phyloP scores from a whole-genome alignment of 805 yeast genomes.

The Yarrowia sp. region DNA sequence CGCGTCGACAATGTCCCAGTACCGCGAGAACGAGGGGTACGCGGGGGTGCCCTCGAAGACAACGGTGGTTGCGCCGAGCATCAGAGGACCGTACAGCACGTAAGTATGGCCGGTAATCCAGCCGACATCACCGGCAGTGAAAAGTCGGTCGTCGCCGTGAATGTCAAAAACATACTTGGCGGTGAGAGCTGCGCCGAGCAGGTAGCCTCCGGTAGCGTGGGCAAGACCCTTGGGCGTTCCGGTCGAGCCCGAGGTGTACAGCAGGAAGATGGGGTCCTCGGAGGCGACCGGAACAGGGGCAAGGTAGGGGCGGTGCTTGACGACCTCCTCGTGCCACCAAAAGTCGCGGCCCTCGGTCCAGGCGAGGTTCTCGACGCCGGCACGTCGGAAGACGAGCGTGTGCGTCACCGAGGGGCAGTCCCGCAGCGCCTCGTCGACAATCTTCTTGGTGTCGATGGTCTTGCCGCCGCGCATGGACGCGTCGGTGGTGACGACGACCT shows the following conservation, averaged over 20 bases:
- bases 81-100: slow-evolving; percentile 89
- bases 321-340: slow-evolving; percentile 93
- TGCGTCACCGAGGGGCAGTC: slow-evolving; percentile 68
- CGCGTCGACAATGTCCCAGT: slow-evolving; percentile 93
- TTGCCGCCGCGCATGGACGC: slow-evolving; percentile 96
- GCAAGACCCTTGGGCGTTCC: slow-evolving; percentile 98
- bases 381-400: slow-evolving; percentile 84
- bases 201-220: slow-evolving; percentile 91
- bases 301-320: slow-evolving; percentile 75
- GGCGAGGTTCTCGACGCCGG: slow-evolving; percentile 66
- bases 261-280: slow-evolving; percentile 92
- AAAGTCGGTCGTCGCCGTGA: slow-evolving; percentile 79
- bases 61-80: slow-evolving; percentile 84
- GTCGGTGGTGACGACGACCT: slow-evolving; percentile 88
- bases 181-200: slow-evolving; percentile 87
- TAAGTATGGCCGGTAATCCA: slow-evolving; percentile 99
- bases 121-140: slow-evolving; percentile 98
- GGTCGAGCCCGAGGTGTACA: slow-evolving; percentile 97
- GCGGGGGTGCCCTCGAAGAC: slow-evolving; percentile 98
- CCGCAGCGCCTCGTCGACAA: slow-evolving; percentile 90
- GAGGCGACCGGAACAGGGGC: slow-evolving; percentile 85
- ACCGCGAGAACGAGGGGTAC: slow-evolving; percentile 90
- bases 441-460: slow-evolving; percentile 84
- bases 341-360: slow-evolving; percentile 79
- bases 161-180: slow-evolving; percentile 92